Evolutionary conservation across 176 grass and related monocot species (phyloP).

Genomic region (Rhipidocladum racemiflorum): DNA sequence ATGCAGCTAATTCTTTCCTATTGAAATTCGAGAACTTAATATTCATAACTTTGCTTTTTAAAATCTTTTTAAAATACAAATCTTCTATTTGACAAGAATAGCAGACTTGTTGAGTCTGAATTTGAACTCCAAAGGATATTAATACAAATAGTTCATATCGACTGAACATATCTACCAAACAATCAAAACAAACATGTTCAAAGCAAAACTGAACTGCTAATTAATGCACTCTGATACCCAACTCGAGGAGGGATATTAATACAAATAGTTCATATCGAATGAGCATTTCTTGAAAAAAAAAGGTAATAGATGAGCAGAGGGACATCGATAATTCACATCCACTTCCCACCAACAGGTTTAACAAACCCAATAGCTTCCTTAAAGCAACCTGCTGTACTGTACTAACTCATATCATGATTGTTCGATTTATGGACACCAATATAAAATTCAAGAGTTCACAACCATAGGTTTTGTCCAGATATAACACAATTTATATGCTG

Average conservation of each 20-base stretch:
- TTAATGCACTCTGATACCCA: constrained; percentile 14
- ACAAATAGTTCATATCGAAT: no score
- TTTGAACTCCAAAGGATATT: not conserved
- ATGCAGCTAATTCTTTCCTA: not conserved
- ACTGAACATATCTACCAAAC: constrained; percentile 6
- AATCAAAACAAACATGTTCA: constrained; percentile 5
- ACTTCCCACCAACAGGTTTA: not conserved
- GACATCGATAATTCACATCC: not conserved
- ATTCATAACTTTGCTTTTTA: not conserved
- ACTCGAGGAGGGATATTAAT: no score
- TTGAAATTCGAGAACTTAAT: not conserved
- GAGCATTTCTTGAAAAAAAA: not conserved
- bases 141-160: not conserved
- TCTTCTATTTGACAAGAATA: not conserved
- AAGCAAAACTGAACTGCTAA: not conserved
- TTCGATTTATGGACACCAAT: not conserved
- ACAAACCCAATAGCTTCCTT: not conserved
- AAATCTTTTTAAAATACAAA: not conserved
- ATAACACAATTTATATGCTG: not conserved
- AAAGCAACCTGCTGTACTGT: not conserved
- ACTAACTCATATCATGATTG: not conserved
- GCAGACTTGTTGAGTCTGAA: not conserved
- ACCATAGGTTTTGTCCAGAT: not conserved
- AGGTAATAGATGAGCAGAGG: not conserved
- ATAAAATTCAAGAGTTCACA: not conserved